Percentiles rank a stretch among this genome's conserved stretches.
These are phyloP conservation scores for Geranium rotundifolium DNA, from an alignment of 345 rosid genomes.

Conservation along the genomic window DNA sequence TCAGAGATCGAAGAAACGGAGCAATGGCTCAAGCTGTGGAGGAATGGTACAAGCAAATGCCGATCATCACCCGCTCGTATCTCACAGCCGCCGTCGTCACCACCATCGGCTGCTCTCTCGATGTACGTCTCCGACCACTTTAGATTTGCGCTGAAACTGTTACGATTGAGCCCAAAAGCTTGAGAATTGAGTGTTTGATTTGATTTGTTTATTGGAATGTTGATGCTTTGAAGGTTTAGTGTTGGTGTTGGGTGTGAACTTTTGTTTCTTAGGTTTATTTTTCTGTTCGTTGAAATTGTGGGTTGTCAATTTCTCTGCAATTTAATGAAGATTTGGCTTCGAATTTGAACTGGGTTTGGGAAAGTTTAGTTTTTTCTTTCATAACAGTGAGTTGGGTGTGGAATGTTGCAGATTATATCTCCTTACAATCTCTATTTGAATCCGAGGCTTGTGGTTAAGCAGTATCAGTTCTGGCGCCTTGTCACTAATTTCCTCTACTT, in stretches of 20 bases:
- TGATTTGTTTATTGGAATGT: conserved; percentile 6
- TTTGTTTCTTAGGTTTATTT: background rate
- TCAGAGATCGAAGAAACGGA: too few species aligned
- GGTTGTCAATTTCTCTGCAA: background rate
- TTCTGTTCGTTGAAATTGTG: background rate
- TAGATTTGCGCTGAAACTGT: background rate
- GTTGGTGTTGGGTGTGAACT: conserved; percentile 1
- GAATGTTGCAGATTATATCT: conserved; percentile 65
- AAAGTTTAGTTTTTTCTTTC: background rate
- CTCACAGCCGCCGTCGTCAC: conserved; percentile 87
- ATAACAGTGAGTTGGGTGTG: background rate
- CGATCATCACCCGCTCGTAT: conserved; percentile 87
- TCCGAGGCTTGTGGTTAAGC: conserved; percentile 72
- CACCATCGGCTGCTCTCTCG: conserved; percentile 94
- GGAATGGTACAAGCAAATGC: conserved; percentile 99
- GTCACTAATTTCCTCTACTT: conserved; percentile 90
- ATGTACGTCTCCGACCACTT: conserved; percentile 24
- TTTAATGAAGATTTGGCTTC: background rate
- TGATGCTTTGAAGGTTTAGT: conserved; percentile 3
- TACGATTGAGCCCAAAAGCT: background rate
- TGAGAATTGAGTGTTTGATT: background rate
- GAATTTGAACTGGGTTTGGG: background rate
- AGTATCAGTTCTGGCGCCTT: conserved; percentile 95
- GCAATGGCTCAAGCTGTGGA: conserved; percentile 94
- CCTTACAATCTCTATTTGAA: conserved; percentile 75